Conservation (phyloP, 306 rosid genomes). For the Cicer cuneatum region DNA sequence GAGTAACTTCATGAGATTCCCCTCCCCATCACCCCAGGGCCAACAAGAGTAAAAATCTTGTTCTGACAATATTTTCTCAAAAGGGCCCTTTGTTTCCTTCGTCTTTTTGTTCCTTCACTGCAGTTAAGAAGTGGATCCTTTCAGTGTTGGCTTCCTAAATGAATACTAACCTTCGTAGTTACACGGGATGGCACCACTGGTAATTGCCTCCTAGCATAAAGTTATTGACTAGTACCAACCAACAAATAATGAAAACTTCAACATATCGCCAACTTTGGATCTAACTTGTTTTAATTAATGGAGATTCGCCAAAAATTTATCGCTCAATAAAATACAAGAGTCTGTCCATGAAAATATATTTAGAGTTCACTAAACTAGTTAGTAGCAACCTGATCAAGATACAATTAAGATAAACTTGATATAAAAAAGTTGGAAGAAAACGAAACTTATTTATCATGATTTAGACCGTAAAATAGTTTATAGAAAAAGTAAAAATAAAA, state of each 20-base stretch:
- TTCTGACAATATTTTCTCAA: conserved; percentile 7
- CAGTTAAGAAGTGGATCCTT: conserved; percentile 1
- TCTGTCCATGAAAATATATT: conserved; percentile 1
- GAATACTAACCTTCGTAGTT: neutral
- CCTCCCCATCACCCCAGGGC: conserved; percentile 6
- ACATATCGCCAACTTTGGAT: neutral
- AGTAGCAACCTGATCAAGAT: conserved; percentile 1
- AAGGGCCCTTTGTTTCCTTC: neutral
- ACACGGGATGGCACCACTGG: neutral
- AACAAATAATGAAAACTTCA: neutral
- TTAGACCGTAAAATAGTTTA: conserved; percentile 6
- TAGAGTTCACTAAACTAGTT: conserved; percentile 16
- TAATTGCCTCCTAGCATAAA: neutral
- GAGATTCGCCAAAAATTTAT: neutral
- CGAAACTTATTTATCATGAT: neutral
- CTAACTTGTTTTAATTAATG: neutral
- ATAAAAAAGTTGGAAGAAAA: neutral
- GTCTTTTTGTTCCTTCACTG: conserved; percentile 9
- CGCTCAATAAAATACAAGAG: neutral
- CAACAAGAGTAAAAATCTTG: neutral
- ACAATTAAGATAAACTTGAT: neutral
- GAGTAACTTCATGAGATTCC: neutral
- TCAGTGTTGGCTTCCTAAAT: neutral
- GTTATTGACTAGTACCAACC: neutral
- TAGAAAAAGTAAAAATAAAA: neutral